Evolutionary conservation across 140 eudicot genomes (phyloP), one percentile per base, ranked within the genome.

Genomic region (Stevia rebaudiana): DNA sequence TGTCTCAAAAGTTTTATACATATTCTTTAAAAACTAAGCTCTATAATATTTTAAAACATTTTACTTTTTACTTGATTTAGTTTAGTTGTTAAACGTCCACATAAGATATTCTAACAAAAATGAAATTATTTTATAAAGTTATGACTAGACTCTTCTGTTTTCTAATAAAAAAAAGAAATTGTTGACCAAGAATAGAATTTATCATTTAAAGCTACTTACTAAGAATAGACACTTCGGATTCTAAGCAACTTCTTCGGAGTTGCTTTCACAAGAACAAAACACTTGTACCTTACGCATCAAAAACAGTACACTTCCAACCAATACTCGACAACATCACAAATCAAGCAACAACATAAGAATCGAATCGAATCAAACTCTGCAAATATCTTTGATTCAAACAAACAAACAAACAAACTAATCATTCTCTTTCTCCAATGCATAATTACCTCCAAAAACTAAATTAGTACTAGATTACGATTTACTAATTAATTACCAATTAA

Each of bases 171-270:
- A 36, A 36, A 3, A 36, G 8, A 36, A 36, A 36, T 4, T 6
- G 11, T 36, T 36, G 41, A 36, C 41, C 41, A 36, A 36, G 11
- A 55, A 43, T 43, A 6, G 60, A 69, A 70, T 60, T 70, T 70
- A 47, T 60, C 15, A 4, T 53, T 59, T 19, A 37, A 59, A 17
- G 33, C 46, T 6, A 19, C 25, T 33, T 35, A 15, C 69, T 22
- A 35, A 35, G 62, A 60, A 70, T 47, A 21, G 69, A 60, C 62
- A 70, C 52, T 60, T 70, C 18, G 52, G 68, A 59, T 70, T 25
- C 61, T 16, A 11, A 60, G 44, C 76, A 70, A 47, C 17, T 43
- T 56, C 56, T 5, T 21, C 49, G 22, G 7, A 5, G 41, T 37
- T 30, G 33, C 25, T 49, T 31, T 31, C 36, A 5, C 40, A 17